Base-by-base conservation (phyloP, 2,329 filamentous ascomycete species). In the Septoria petroselini region DNA sequence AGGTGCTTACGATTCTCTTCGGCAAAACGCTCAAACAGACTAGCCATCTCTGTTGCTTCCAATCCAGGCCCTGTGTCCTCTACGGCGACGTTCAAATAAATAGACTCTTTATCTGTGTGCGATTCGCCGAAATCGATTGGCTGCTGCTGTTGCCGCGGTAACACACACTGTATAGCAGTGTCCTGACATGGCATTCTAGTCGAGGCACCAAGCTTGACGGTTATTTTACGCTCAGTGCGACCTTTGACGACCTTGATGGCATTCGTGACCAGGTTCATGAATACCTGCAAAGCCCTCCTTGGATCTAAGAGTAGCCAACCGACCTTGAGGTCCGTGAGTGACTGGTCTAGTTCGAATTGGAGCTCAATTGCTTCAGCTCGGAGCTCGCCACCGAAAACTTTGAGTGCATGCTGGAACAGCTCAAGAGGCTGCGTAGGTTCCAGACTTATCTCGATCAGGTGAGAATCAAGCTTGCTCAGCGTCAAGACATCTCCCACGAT, bases 11-110 rank as follows among this genome's bases (percentile, higher is more conserved):
- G 79, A 15, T 77, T 83, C 0, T 82, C 82, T 66, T 88, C 84
- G 9, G 81, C 78, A 62, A 88, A 88, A 23, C 83, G 77, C 57
- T 84, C 77, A 63, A 88, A 88, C 0, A 88, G 72, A 25, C 76
- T 60, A 0, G 50, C 50, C 23, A 62, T 66, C 39, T 73, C 69
- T 0, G 68, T 63, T 2, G 62, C 54, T 0, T 61, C 64, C 5
- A 73, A 58, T 0, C 71, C 71, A n/a, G 65, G 62, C 1, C 71
- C 70, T 3, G 65, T 71, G 53, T 72, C 70, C 12, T 57, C 55
- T 14, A 72, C 65, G 1, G 69, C 65, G 2, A 70, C 48, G 12
- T 62, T 63, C 2, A 71, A 49, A 37, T 67, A 62, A 8, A 73
- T 46, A 3, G 62, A 45, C 1, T 60, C 39, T 19, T 38, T 18